These are phyloP conservation scores for Phytophthora multivora DNA, from an alignment of 352 stramenopile genomes.

Conservation along the genomic window DNA sequence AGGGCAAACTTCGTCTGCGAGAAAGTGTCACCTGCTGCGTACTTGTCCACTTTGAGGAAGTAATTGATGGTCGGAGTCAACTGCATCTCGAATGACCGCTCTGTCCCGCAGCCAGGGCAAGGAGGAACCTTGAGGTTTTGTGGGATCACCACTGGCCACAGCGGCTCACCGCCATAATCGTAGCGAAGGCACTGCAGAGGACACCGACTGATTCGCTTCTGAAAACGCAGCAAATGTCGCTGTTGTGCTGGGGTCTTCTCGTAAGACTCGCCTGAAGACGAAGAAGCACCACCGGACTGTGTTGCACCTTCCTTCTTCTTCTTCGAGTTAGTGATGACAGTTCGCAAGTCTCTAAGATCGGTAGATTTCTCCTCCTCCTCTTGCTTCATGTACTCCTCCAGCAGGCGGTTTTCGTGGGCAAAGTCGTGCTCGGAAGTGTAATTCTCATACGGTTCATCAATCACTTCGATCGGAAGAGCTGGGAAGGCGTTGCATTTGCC, in stretches of 20 bases:
- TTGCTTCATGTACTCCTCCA: conserved; percentile 81
- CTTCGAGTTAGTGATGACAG: conserved; percentile 60
- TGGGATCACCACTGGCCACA: conserved; percentile 71
- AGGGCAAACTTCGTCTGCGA: conserved; percentile 6
- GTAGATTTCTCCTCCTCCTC: conserved; percentile 82
- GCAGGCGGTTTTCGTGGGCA: conserved; percentile 69
- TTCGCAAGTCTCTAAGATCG: conserved; percentile 62
- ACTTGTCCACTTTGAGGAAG: conserved; percentile 84
- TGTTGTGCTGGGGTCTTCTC: conserved; percentile 78
- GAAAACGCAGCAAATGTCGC: conserved; percentile 85
- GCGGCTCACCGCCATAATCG: conserved; percentile 82
- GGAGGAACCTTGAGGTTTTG: conserved; percentile 51
- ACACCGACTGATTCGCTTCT: conserved; percentile 82
- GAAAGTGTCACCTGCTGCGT: conserved; percentile 25
- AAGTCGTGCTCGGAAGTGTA: conserved; percentile 69
- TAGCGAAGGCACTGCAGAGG: conserved; percentile 84
- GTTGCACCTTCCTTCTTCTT: conserved; percentile 44
- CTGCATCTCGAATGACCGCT: conserved; percentile 82
- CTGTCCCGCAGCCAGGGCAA: conserved; percentile 60
- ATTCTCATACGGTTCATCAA: conserved; percentile 79
- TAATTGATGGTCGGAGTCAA: conserved; percentile 87
- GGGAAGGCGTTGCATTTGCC: conserved; percentile 48
- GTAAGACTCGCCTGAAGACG: conserved; percentile 66
- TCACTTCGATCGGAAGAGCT: conserved; percentile 68
- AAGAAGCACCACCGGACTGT: conserved; percentile 12